Base-by-base conservation (phyloP, 202 grass and related monocot genomes). In the Zizania palustris region DNA sequence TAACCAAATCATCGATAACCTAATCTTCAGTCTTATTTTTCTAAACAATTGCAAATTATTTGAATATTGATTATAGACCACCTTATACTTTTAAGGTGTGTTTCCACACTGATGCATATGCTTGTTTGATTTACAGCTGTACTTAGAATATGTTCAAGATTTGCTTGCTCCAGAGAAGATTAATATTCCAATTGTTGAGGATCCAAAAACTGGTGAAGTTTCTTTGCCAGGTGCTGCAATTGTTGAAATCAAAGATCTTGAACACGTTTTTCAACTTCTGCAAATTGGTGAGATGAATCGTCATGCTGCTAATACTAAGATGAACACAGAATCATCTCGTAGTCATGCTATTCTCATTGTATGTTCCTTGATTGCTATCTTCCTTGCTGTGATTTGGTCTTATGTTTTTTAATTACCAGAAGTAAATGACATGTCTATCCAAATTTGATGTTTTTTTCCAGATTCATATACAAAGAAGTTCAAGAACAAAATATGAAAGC, bases 291-390 rank as follows among this genome's bases (percentile, higher is more conserved):
- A 94, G 83, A 67, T 85, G 53, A 98, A 98, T 72, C 89, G 95
- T 42, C 82, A 87, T 90, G 95, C 95, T 82, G 83, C 95, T 12
- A 94, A 98, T 85, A 98, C 95, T 64, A 98, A 94, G 76, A 86
- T 98, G 69, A 98, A 98, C 78, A 98, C 91, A 11, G 95, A 98
- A 68, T 98, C 95, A 90, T 98, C 95, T 88, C 89, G 95, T 74
- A 98, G 95, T 64, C 95, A 98, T 74, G 95, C 95, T 69, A 88
- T 98, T 68, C 76, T 98, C 77, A 80, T 90, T 85, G 94, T 97
- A 82, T 61, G 91, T 80, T 79, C 40, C 71, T 51, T 41, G 11
- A 71, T 54, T 72, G 0, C 60, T 77, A 49, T 43, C 48, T 41
- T 65, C 41, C 38, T 77, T 86, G 64, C 57, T 67, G 33, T 80